Conservation (phyloP, 2,329 filamentous ascomycete genomes). For the Paecilomyces sp. region DNA sequence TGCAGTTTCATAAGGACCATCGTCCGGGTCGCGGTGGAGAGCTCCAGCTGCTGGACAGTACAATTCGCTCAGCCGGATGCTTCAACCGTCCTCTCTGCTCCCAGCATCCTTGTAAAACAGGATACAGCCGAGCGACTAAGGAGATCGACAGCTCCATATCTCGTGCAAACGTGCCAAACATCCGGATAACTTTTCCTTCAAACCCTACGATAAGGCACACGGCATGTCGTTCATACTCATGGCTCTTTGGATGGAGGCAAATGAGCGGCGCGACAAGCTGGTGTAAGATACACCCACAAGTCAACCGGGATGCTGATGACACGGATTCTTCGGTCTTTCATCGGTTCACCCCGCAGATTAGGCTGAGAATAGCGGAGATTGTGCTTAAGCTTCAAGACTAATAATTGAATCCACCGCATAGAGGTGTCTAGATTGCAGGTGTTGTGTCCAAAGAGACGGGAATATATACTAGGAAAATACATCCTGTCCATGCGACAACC, state of each 20-base stretch:
- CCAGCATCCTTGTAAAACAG: neutral
- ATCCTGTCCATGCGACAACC: neutral
- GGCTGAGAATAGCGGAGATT: no score
- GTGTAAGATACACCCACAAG: no score
- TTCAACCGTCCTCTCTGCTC: neutral
- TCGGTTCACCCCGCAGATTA: no score
- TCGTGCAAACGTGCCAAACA: neutral
- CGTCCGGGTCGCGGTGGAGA: neutral
- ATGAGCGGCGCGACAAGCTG: no score
- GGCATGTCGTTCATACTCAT: neutral
- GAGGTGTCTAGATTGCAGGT: neutral
- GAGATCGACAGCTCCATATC: neutral
- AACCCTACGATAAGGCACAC: neutral
- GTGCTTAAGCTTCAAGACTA: no score
- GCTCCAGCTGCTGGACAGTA: neutral
- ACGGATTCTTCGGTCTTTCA: no score
- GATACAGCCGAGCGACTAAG: neutral
- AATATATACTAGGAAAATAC: neutral
- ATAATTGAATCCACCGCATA: no score
- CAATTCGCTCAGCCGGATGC: neutral
- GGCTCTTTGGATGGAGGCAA: no score
- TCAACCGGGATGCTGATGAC: no score
- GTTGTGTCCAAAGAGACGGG: no score
- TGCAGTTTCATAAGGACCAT: neutral
- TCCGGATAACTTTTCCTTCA: neutral